phyloP scores from a whole-genome alignment of 495 filamentous ascomycete genomes.

The Oidiodendron maius region DNA sequence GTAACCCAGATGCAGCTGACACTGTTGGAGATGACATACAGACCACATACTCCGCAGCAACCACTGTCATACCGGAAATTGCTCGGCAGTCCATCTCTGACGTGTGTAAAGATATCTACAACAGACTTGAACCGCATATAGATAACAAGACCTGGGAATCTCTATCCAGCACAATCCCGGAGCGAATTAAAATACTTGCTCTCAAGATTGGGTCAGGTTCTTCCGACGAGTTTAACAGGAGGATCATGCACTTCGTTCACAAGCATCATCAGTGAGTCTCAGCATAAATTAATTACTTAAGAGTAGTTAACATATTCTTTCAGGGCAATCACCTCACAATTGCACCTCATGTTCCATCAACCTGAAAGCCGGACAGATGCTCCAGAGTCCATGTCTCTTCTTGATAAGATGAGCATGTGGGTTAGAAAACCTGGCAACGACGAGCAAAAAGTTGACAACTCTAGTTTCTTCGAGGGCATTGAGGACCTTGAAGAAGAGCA shows the following conservation, averaged over 20 bases:
- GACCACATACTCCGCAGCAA: constrained; percentile 1
- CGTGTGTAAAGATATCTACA: constrained; percentile 5
- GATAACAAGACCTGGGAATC: not conserved
- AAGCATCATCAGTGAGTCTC: not conserved
- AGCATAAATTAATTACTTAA: not conserved
- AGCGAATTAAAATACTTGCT: constrained; percentile 8
- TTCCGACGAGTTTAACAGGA: not conserved
- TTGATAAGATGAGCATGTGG: constrained; percentile 11
- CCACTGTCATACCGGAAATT: not conserved
- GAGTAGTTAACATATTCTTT: not conserved
- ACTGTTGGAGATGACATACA: not conserved
- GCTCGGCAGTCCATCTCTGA: constrained; percentile 1
- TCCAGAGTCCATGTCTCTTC: constrained; percentile 1
- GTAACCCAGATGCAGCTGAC: too few relatives aligned
- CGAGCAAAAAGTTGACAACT: not conserved
- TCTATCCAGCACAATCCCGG: not conserved
- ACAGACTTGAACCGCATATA: not conserved
- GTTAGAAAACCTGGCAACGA: constrained; percentile 1
- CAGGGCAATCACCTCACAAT: constrained; percentile 2
- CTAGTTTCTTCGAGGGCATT: constrained; percentile 1
- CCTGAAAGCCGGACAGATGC: not conserved
- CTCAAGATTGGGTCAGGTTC: constrained; percentile 3
- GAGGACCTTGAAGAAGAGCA: constrained; percentile 1
- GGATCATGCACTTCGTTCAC: constrained; percentile 4
- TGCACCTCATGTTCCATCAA: not conserved